A percentile compares a stretch with the other conserved stretches of the same genome.
These are phyloP conservation scores for Drechslerella coelobrocha DNA, from an alignment of 2,329 filamentous ascomycete genomes.

Conservation along the genomic window DNA sequence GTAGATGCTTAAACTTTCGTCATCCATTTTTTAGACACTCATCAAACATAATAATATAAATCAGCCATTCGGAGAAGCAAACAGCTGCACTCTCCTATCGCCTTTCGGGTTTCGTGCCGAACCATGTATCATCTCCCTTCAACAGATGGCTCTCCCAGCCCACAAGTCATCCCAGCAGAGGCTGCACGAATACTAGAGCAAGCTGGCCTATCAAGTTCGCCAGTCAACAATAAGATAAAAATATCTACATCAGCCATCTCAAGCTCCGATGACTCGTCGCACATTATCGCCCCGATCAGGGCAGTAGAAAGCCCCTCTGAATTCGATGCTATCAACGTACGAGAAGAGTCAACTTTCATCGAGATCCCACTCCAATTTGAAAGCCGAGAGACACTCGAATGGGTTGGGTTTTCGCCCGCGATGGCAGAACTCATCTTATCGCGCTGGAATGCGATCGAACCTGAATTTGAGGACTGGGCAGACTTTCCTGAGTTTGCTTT, in stretches of 20 bases:
- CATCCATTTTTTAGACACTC: too few relatives aligned
- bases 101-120: too few relatives aligned
- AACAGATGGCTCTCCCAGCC: too few relatives aligned
- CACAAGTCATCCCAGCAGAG: too few relatives aligned
- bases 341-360: not conserved
- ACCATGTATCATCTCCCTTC: too few relatives aligned
- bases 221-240: not conserved
- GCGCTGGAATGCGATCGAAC: not conserved
- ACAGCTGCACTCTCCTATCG: too few relatives aligned
- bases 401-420: not conserved
- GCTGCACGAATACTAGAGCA: not conserved
- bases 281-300: too few relatives aligned
- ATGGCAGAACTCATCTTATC: not conserved
- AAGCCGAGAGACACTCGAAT: not conserved
- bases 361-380: not conserved
- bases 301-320: not conserved
- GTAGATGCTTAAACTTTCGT: too few relatives aligned
- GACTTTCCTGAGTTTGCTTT: too few relatives aligned
- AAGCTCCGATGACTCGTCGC: too few relatives aligned
- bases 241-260: not conserved
- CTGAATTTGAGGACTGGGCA: not conserved
- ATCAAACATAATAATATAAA: too few relatives aligned
- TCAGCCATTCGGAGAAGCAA: too few relatives aligned
- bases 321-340: not conserved
- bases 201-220: not conserved